Conservation (phyloP, 148 eudicot genomes). For the Arbutus unedo region DNA sequence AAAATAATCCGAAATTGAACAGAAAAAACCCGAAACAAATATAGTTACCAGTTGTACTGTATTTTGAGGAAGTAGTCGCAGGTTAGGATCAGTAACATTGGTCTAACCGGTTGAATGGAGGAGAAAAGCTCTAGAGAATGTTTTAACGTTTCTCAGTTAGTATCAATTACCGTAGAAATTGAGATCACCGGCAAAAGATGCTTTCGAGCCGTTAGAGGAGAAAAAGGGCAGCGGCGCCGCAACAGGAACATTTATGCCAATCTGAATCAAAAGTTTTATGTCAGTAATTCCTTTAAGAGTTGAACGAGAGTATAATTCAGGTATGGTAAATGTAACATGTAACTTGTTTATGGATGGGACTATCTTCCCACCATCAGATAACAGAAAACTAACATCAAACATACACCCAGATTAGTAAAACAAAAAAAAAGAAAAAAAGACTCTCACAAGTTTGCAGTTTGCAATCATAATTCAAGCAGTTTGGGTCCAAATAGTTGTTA, state of each 20-base stretch:
- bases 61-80: background rate
- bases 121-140: background rate
- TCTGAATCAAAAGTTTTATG: conserved; percentile 30
- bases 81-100: background rate
- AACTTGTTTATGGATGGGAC: background rate
- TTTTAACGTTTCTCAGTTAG: background rate
- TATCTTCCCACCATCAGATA: background rate
- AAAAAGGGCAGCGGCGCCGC: conserved; percentile 55
- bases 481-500: background rate
- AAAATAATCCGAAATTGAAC: background rate
- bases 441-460: background rate
- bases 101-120: background rate
- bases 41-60: background rate
- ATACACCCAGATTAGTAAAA: background rate
- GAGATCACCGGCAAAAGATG: conserved; percentile 55
- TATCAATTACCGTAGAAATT: conserved; percentile 33
- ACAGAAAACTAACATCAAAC: background rate
- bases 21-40: background rate
- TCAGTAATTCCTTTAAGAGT: background rate
- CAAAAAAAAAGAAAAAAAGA: background rate
- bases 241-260: conserved; percentile 68
- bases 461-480: background rate
- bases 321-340: background rate
- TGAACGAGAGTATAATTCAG: background rate
- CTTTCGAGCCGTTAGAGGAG: conserved; percentile 44